These are phyloP conservation scores for Pseudofabraea citricarpa DNA, from an alignment of 2,329 filamentous ascomycete species.

Conservation along the genomic window DNA sequence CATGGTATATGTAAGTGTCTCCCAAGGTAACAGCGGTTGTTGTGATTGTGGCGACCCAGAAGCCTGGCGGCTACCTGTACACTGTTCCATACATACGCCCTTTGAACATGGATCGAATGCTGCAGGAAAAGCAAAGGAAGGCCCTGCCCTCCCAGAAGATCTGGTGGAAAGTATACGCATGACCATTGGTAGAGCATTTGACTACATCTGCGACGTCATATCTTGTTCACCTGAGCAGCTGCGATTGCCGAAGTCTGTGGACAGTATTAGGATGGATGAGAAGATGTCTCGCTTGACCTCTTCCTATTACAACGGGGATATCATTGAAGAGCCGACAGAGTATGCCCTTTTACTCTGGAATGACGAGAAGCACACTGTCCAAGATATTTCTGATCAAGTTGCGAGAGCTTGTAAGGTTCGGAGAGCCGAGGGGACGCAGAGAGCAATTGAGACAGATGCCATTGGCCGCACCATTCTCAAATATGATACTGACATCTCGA, in stretches of 20 bases:
- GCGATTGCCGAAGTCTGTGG: conserved; percentile 75
- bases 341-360: conserved; percentile 93
- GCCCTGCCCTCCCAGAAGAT: conserved; percentile 63
- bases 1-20: conserved; percentile 83
- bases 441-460: conserved; percentile 84
- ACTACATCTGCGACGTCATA: conserved; percentile 96
- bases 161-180: conserved; percentile 73
- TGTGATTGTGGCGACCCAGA: conserved; percentile 97
- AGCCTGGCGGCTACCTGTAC: conserved; percentile 83
- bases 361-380: conserved; percentile 95
- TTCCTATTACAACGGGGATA: conserved; percentile 67
- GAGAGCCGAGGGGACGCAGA: conserved; percentile 61
- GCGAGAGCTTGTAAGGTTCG: conserved; percentile 79
- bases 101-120: conserved; percentile 39
- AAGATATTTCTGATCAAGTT: conserved; percentile 86
- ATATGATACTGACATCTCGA: conserved; percentile 66
- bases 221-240: conserved; percentile 97
- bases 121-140: conserved; percentile 55
- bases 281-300: conserved; percentile 69
- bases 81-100: conserved; percentile 89
- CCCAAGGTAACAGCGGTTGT: conserved; percentile 87
- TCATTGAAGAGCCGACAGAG: conserved; percentile 60
- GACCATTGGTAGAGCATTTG: conserved; percentile 79
- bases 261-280: conserved; percentile 80
- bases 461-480: conserved; percentile 82